Base-by-base conservation (phyloP, 129 eudicot genomes). In the Chrysanthemum makinoi region DNA sequence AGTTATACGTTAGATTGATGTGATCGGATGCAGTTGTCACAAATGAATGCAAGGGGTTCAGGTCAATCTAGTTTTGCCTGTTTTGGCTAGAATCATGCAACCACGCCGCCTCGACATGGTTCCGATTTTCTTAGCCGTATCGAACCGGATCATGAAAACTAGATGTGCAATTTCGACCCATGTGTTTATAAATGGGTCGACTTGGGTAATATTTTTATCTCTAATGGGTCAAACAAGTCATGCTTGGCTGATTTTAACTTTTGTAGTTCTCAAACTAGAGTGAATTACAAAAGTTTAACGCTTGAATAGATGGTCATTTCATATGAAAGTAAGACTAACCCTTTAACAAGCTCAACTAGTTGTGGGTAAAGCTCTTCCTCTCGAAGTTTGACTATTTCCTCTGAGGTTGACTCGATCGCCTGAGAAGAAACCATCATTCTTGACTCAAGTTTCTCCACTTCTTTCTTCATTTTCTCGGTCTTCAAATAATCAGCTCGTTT, bases 321-420 rank as follows among this genome's bases (percentile, higher is more conserved):
- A 56, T 16, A 56, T 18, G 35, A n/a, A 43, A 15, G 28, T 3
- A 17, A 47, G 43, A 69, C 87, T 79, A 28, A 87, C 98, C 96
- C 98, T 80, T 89, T 89, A 39, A 89, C 90, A 75, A 93, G 91
- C 75, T 87, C 92, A 74, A 89, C 88, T 50, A 93, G 96, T 69
- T 93, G 96, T 0, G 98, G 96, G 72, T 87, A 89, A 57, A 93
- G 92, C 88, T 93, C 90, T 33, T 86, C 80, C 77, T 93, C 98
- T 68, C 96, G 87, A 68, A 93, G 72, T 71, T 93, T 89, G 80
- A 87, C 73, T 16, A 89, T 89, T 65, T 93, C 96, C 5, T 77
- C 74, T 2, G 96, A 89, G 26, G 93, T 93, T 55, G 95, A 70
- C 62, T 87, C 94, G n/a, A 89, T 93, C 20, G 88, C 92, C 28